Evolutionary conservation across 169 alveolate species (phyloP).

Genomic region (Sarcocystis neurona): DNA sequence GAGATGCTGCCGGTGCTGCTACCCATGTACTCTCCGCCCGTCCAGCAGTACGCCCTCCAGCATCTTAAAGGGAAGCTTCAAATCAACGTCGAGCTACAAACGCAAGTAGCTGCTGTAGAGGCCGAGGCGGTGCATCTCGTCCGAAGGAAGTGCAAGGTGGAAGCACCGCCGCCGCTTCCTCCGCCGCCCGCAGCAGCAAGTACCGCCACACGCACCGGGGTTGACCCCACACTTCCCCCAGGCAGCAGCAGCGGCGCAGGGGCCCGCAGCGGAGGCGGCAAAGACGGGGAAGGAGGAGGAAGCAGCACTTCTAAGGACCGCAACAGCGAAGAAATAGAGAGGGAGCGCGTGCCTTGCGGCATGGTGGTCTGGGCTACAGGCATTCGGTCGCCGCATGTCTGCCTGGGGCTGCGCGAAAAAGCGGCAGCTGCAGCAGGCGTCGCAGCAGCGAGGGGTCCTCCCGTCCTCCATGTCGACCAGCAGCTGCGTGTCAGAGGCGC

Average conservation of each 20-base stretch:
- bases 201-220: constrained; percentile 30
- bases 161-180: constrained; percentile 14
- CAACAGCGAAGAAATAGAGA: not conserved
- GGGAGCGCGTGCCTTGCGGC: constrained; percentile 40
- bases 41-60: not conserved
- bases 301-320: not conserved
- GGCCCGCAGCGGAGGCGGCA: constrained; percentile 7
- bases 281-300: not conserved
- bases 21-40: constrained; percentile 21
- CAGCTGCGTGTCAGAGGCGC: constrained; percentile 42
- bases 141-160: not conserved
- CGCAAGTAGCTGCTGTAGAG: constrained; percentile 31
- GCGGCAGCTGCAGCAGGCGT: not conserved
- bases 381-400: constrained; percentile 13
- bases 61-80: not conserved
- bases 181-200: not conserved
- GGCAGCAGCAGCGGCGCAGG: not conserved
- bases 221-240: not conserved
- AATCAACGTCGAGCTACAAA: constrained; percentile 4
- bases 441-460: constrained; percentile 9
- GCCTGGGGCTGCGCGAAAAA: not conserved
- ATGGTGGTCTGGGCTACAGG: constrained; percentile 66
- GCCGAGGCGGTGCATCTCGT: not conserved
- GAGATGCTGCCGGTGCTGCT: constrained; percentile 55
- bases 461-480: constrained; percentile 43